These are phyloP conservation scores for Eucalyptus dawsonii DNA, from an alignment of 345 rosid genomes.

Conservation along the genomic window DNA sequence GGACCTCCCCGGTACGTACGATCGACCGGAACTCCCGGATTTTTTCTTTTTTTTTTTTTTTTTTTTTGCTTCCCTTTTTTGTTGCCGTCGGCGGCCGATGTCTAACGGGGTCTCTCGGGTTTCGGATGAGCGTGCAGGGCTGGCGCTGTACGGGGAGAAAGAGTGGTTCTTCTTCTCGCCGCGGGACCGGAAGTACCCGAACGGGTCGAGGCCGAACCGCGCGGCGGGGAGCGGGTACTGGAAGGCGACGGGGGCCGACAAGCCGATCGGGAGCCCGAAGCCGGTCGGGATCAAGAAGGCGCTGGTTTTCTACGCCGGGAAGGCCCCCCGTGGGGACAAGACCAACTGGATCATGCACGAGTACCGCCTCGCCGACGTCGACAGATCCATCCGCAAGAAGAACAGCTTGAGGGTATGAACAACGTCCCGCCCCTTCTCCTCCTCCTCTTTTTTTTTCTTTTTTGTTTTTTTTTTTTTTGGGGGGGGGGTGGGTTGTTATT, in stretches of 20 bases:
- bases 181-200: constrained; percentile 80
- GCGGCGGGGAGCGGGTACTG: constrained; percentile 89
- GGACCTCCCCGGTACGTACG: constrained; percentile 70
- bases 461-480: neutral
- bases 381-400: constrained; percentile 73
- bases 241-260: constrained; percentile 99
- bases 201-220: constrained; percentile 90
- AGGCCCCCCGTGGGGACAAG: constrained; percentile 80
- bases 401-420: constrained; percentile 66
- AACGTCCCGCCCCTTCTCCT: neutral
- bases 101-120: neutral
- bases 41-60: neutral
- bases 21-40: too few species aligned
- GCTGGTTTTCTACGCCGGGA: constrained; percentile 79
- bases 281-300: constrained; percentile 86
- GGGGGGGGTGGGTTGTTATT: neutral
- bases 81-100: too few species aligned
- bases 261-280: constrained; percentile 79
- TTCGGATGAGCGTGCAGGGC: constrained; percentile 10
- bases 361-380: constrained; percentile 85
- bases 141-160: constrained; percentile 81
- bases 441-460: too few species aligned
- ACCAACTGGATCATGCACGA: constrained; percentile 99
- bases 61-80: neutral
- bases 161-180: constrained; percentile 98